Conservation (phyloP, 2,329 filamentous ascomycete species). For the Emergomyces orientalis region DNA sequence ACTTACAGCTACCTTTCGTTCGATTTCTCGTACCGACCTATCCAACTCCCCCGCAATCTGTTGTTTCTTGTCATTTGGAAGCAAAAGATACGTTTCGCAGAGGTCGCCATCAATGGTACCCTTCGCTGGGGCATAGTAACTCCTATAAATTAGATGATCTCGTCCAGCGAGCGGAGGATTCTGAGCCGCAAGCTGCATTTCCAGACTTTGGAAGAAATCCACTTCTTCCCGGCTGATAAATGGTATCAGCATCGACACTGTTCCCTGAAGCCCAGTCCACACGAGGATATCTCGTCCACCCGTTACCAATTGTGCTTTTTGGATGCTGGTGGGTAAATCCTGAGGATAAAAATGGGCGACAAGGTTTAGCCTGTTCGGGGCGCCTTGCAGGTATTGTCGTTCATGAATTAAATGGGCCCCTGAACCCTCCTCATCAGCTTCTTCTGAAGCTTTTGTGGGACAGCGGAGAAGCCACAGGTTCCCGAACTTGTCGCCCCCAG, state of each 20-base stretch:
- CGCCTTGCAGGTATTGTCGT: slow-evolving; percentile 78
- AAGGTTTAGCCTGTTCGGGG: slow-evolving; percentile 72
- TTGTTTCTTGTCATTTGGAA: slow-evolving; percentile 82
- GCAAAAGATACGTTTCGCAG: slow-evolving; percentile 78
- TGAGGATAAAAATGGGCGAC: slow-evolving; percentile 85
- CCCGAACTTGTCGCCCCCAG: slow-evolving; percentile 94
- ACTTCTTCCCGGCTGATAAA: slow-evolving; percentile 88
- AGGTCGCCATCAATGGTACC: slow-evolving; percentile 94
- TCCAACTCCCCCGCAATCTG: slow-evolving; percentile 92
- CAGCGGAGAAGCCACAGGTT: slow-evolving; percentile 90
- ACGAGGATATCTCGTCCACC: slow-evolving; percentile 85
- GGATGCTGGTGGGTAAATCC: slow-evolving; percentile 82
- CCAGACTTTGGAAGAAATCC: slow-evolving; percentile 93
- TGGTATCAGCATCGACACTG: slow-evolving; percentile 83
- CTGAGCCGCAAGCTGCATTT: slow-evolving; percentile 76
- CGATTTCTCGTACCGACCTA: slow-evolving; percentile 82
- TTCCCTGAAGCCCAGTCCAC: slow-evolving; percentile 92
- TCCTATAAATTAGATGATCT: slow-evolving; percentile 90
- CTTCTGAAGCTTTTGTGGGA: slow-evolving; percentile 73
- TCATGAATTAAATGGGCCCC: slow-evolving; percentile 88
- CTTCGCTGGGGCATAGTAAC: slow-evolving; percentile 95
- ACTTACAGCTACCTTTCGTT: slow-evolving; percentile 77
- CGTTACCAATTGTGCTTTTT: slow-evolving; percentile 80
- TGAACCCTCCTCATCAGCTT: slow-evolving; percentile 84
- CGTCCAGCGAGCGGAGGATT: slow-evolving; percentile 82